Evolutionary conservation across 148 eudicot genomes (phyloP).

Genomic region (Heliosperma pusillum): DNA sequence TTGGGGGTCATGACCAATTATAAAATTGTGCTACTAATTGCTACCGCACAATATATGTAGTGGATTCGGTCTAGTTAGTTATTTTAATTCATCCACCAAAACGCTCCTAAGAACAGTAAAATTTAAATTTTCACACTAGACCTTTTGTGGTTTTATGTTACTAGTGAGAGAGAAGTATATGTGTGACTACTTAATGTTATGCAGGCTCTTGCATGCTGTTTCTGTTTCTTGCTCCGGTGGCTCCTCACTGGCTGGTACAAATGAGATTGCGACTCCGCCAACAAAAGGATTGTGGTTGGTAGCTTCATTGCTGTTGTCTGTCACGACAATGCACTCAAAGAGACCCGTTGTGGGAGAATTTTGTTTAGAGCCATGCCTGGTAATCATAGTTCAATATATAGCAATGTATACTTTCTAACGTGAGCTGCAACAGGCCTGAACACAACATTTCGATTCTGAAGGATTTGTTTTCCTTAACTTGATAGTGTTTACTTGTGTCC

Average conservation of each 20-base stretch:
- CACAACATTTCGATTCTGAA: constrained; percentile 1
- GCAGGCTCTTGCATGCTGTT: constrained; percentile 76
- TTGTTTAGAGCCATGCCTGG: not conserved
- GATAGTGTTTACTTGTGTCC: constrained; percentile 5
- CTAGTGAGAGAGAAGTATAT: no score
- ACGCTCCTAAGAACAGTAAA: no score
- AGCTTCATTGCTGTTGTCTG: not conserved
- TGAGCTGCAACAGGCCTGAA: constrained; percentile 6
- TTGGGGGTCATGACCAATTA: no score
- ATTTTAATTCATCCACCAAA: no score
- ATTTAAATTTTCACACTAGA: no score
- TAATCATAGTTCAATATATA: constrained; percentile 7
- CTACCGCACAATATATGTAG: not conserved
- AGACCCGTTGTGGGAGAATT: not conserved
- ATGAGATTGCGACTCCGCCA: constrained; percentile 23
- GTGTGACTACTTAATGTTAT: not conserved
- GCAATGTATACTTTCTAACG: not conserved
- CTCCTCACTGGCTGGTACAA: constrained; percentile 93
- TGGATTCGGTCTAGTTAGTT: not conserved
- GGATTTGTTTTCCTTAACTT: not conserved
- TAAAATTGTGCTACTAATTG: no score
- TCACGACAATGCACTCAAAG: not conserved
- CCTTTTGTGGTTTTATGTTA: not conserved
- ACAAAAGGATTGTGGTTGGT: not conserved
- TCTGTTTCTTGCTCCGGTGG: constrained; percentile 84